Conservation (phyloP, 805 yeast species). For the Ogataea neopini region DNA sequence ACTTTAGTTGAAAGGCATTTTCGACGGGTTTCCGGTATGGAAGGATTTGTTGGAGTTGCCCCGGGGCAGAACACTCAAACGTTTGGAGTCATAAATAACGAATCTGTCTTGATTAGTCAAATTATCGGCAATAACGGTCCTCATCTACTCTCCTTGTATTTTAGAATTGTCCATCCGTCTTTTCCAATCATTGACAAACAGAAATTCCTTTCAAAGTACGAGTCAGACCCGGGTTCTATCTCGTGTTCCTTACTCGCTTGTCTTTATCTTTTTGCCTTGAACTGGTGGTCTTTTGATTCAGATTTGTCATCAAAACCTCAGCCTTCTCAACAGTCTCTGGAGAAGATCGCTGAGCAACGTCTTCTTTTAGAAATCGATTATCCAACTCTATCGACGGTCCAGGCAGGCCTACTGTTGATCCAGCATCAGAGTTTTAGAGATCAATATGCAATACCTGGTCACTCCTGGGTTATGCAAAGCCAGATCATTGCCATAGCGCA, state of each 20-base stretch:
- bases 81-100: not conserved
- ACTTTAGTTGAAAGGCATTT: slow-evolving; percentile 7
- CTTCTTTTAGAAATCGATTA: slow-evolving; percentile 12
- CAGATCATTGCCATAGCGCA: slow-evolving; percentile 39
- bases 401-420: slow-evolving; percentile 36
- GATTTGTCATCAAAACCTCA: slow-evolving; percentile 10
- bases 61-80: not conserved
- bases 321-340: slow-evolving; percentile 18
- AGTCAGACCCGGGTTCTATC: slow-evolving; percentile 74
- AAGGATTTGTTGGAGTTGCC: slow-evolving; percentile 11
- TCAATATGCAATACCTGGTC: slow-evolving; percentile 38
- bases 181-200: slow-evolving; percentile 81
- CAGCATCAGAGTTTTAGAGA: slow-evolving; percentile 33
- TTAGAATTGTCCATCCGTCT: slow-evolving; percentile 75
- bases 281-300: slow-evolving; percentile 61
- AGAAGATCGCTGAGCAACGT: slow-evolving; percentile 28
- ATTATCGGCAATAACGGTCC: slow-evolving; percentile 80
- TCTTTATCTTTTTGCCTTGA: slow-evolving; percentile 74
- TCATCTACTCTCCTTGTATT: slow-evolving; percentile 59
- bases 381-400: slow-evolving; percentile 28
- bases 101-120: slow-evolving; percentile 65
- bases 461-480: slow-evolving; percentile 31
- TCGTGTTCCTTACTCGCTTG: slow-evolving; percentile 82
- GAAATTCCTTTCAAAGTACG: slow-evolving; percentile 75
- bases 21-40: slow-evolving; percentile 2